Base-by-base conservation (phyloP, 192 early-diverging fungal genomes). In the Coemansia sp. region DNA sequence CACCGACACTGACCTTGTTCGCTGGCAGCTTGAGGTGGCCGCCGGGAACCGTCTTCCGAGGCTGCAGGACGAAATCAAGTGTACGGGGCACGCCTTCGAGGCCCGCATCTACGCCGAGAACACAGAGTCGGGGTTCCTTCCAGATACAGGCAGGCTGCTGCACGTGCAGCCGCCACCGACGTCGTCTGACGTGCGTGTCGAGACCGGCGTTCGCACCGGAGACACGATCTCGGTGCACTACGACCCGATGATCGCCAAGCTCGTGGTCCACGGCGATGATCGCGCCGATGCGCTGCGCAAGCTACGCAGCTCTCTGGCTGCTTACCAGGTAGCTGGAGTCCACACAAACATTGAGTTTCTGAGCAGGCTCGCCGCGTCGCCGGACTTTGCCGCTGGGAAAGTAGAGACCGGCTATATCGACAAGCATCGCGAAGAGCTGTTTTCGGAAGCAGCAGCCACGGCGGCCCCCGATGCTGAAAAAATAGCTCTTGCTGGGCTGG, bases 91-190 rank as follows among this genome's bases (percentile, higher is more conserved):
- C 68, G 89, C 96, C n/a, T 96, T 98, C 68, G 96, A 98, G 79
- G 93, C 96, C 4, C 88, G 95, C 68, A 92, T 98, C 63, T 98
- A 98, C 71, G 95, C 95, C 35, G 95, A 98, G 83, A 95, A 96
- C 79, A 93, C 95, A 1, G 82, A 66, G 64, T 89, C 85, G 55
- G 85, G 90, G 61, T 98, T 98, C 72, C 74, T 96, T 52, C 95
- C 95, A 13, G 94, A 95, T 79, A 93, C 92, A 10, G 95, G 95
- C n/a, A 86, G 84, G 20, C 85, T 98, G 2, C 71, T 88, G 29
- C 89, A 91, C 65, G 71, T 98, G 48, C 66, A 72, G 23, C 90
- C 92, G 11, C 93, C 93, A 6, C 62, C 60, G 24, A 60, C 84
- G 1, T 86, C 87, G 0, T 4, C 32, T 0, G 78, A 75, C 52